phyloP scores from a whole-genome alignment of 129 eudicot genomes.

The Cynara cardunculus region DNA sequence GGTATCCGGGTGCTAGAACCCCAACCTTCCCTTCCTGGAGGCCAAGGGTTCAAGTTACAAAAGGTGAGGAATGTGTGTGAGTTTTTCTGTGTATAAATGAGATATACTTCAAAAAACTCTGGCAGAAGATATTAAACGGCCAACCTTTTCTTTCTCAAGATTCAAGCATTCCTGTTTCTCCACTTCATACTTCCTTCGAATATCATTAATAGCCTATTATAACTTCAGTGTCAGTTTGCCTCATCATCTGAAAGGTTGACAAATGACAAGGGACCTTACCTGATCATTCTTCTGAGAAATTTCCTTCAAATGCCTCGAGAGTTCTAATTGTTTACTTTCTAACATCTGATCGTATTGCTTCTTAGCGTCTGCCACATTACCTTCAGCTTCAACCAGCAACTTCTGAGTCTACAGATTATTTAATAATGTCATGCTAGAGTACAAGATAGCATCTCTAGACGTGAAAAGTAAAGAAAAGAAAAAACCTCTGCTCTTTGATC shows the following conservation, averaged over 20 bases:
- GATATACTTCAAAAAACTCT: not conserved
- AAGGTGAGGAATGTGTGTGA: not conserved
- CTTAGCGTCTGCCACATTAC: constrained; percentile 71
- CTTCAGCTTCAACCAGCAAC: constrained; percentile 59
- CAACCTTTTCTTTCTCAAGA: constrained; percentile 86
- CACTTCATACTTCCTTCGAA: constrained; percentile 76
- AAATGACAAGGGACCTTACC: constrained; percentile 36
- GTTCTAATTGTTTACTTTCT: constrained; percentile 76
- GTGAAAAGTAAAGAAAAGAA: not conserved
- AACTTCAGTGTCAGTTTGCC: constrained; percentile 25
- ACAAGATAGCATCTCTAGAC: constrained; percentile 5
- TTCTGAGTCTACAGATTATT: constrained; percentile 46
- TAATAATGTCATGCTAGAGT: constrained; percentile 5
- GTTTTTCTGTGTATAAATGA: not conserved
- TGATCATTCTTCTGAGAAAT: constrained; percentile 91
- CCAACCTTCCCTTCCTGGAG: too few species aligned
- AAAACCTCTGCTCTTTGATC: constrained; percentile 71
- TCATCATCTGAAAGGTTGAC: constrained; percentile 4
- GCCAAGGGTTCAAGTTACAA: not conserved
- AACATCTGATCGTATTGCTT: constrained; percentile 76
- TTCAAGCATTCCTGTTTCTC: constrained; percentile 75
- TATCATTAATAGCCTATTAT: constrained; percentile 81
- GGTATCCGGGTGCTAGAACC: too few species aligned
- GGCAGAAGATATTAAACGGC: constrained; percentile 6
- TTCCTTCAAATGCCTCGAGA: constrained; percentile 91